phyloP scores from a whole-genome alignment of 225 moss, liverwort and hornwort species.

The Physcomitrellopsis africana region DNA sequence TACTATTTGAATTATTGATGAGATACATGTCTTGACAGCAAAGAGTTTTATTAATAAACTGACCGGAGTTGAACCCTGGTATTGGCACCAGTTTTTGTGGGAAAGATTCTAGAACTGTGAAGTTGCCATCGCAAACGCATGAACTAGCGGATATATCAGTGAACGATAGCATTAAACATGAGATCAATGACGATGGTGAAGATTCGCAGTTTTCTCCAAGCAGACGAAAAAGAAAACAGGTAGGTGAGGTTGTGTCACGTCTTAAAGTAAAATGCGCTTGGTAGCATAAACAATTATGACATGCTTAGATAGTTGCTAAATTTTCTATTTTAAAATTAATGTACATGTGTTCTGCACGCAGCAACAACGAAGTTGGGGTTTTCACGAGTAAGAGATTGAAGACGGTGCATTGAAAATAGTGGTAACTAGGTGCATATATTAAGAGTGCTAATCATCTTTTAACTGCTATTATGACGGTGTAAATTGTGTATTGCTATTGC shows the following conservation, averaged over 20 bases:
- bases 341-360: conserved; percentile 27
- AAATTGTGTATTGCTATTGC: not conserved
- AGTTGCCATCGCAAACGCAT: conserved; percentile 38
- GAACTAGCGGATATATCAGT: conserved; percentile 39
- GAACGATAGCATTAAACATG: conserved; percentile 37
- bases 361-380: conserved; percentile 51
- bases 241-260: conserved; percentile 23
- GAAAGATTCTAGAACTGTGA: conserved; percentile 45
- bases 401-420: conserved; percentile 7
- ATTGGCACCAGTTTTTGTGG: conserved; percentile 36
- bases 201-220: conserved; percentile 44
- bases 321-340: not conserved
- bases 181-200: conserved; percentile 45
- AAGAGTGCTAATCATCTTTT: conserved; percentile 8
- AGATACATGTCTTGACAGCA: conserved; percentile 13
- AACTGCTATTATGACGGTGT: conserved; percentile 5
- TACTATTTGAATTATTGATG: not conserved
- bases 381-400: conserved; percentile 16
- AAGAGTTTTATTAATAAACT: conserved; percentile 3
- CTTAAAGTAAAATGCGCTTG: not conserved
- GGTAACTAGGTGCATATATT: not conserved
- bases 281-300: not conserved
- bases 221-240: conserved; percentile 43
- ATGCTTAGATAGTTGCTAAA: not conserved
- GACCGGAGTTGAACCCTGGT: conserved; percentile 29